Evolutionary conservation across 352 stramenopile species (phyloP).

Genomic region (Aphanomyces invadans): DNA sequence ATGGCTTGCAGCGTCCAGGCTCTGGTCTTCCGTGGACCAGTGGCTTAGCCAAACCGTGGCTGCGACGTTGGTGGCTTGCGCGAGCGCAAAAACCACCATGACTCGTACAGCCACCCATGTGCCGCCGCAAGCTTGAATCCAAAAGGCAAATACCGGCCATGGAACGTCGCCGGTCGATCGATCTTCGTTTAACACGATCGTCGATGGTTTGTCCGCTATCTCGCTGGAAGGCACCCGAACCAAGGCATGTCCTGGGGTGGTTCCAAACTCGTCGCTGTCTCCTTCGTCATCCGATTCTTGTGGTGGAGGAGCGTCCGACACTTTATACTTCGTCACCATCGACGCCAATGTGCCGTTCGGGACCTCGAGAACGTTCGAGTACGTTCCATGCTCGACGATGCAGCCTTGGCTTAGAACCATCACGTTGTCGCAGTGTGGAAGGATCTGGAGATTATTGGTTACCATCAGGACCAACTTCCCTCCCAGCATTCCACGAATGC

Average conservation of each 20-base stretch:
- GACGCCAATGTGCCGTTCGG: conserved; percentile 18
- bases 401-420: conserved; percentile 61
- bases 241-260: conserved; percentile 29
- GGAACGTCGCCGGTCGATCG: conserved; percentile 40
- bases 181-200: conserved; percentile 32
- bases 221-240: conserved; percentile 32
- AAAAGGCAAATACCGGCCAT: conserved; percentile 44
- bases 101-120: conserved; percentile 34
- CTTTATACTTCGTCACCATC: conserved; percentile 24
- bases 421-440: conserved; percentile 55
- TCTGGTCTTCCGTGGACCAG: conserved; percentile 76
- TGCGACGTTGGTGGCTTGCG: conserved; percentile 21
- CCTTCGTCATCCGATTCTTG: conserved; percentile 18
- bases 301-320: conserved; percentile 35
- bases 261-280: conserved; percentile 33
- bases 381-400: conserved; percentile 73
- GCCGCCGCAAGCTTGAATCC: conserved; percentile 45
- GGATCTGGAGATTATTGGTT: conserved; percentile 35
- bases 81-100: conserved; percentile 39
- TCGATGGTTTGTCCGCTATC: conserved; percentile 33
- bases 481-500: conserved; percentile 33
- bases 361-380: conserved; percentile 56
- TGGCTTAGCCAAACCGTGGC: conserved; percentile 87
- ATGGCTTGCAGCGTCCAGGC: conserved; percentile 22
- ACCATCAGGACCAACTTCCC: conserved; percentile 28